A percentile compares a stretch with the other conserved stretches of the same genome.
These are phyloP conservation scores for Candida nonsorbophila DNA, from an alignment of 805 yeast genomes.

Conservation along the genomic window DNA sequence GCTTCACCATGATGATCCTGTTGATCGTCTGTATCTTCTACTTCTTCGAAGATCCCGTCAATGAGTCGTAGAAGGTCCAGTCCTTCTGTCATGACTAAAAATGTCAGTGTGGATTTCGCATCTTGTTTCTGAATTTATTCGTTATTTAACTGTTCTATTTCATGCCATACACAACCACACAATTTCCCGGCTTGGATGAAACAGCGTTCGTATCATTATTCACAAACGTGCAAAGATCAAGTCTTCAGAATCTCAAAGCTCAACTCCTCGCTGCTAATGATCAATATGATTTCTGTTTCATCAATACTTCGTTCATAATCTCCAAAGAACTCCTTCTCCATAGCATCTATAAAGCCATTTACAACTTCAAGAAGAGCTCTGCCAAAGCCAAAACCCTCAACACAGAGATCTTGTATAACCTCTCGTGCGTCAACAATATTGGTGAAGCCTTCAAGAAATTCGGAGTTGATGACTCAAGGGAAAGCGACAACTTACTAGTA, in stretches of 20 bases:
- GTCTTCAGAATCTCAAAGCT: slow-evolving; percentile 35
- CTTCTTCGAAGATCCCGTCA: too few species aligned
- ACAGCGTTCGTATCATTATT: slow-evolving; percentile 39
- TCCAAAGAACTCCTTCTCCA: slow-evolving; percentile 59
- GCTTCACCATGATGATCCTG: too few species aligned
- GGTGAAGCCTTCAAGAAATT: slow-evolving; percentile 66
- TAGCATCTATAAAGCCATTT: slow-evolving; percentile 56
- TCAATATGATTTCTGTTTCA: slow-evolving; percentile 57
- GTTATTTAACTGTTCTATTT: too few species aligned
- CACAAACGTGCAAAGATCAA: slow-evolving; percentile 36
- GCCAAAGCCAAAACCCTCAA: slow-evolving; percentile 63
- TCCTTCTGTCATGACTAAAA: too few species aligned
- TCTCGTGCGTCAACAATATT: slow-evolving; percentile 68
- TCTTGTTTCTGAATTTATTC: too few species aligned
- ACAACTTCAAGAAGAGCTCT: slow-evolving; percentile 42
- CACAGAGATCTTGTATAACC: slow-evolving; percentile 64
- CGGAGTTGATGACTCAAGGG: slow-evolving; percentile 51
- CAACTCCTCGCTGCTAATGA: slow-evolving; percentile 41
- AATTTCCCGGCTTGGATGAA: too few species aligned
- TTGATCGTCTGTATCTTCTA: too few species aligned
- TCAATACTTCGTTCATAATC: slow-evolving; percentile 53
- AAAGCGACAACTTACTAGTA: slow-evolving; percentile 40
- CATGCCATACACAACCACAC: too few species aligned
- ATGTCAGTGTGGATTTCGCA: too few species aligned
- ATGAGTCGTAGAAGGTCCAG: too few species aligned